Evolutionary conservation across 179 eudicot species (phyloP).

Genomic region (Camellia oleifera): DNA sequence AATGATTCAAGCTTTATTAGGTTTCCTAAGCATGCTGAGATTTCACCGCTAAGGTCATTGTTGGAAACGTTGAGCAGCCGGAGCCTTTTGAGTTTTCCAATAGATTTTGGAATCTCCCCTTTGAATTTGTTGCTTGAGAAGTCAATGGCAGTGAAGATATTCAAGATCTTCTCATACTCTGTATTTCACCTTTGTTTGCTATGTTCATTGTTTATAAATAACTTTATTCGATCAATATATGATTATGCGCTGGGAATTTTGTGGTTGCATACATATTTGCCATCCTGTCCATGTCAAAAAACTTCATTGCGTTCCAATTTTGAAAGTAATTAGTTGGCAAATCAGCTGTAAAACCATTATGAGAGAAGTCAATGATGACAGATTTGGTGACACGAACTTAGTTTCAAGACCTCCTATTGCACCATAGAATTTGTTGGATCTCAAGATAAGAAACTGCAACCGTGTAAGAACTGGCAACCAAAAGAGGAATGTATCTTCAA

Average conservation of each 20-base stretch:
- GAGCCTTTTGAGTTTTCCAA: too few relatives aligned
- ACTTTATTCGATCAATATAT: not conserved
- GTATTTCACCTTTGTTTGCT: slow-evolving; percentile 32
- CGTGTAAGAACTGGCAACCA: slow-evolving; percentile 27
- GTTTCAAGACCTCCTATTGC: not conserved
- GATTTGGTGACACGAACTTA: slow-evolving; percentile 8
- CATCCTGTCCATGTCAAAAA: not conserved
- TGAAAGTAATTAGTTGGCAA: slow-evolving; percentile 24
- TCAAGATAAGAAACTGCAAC: slow-evolving; percentile 33
- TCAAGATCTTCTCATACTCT: slow-evolving; percentile 17
- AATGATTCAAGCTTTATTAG: too few relatives aligned
- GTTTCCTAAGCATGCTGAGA: too few relatives aligned
- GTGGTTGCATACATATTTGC: not conserved
- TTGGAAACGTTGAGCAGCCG: too few relatives aligned
- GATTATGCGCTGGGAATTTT: not conserved
- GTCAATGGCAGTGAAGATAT: slow-evolving; percentile 26
- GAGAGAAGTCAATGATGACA: slow-evolving; percentile 45
- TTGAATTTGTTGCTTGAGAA: too few relatives aligned
- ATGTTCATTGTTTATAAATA: slow-evolving; percentile 7
- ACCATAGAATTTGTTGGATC: slow-evolving; percentile 32
- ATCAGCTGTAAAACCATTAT: slow-evolving; percentile 27
- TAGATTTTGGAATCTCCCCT: too few relatives aligned
- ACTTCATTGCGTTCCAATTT: slow-evolving; percentile 32
- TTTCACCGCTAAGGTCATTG: too few relatives aligned
- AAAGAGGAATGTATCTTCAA: slow-evolving; percentile 33